Percentiles rank a stretch among this genome's conserved stretches.
These are phyloP conservation scores for Tuber calosporum DNA, from an alignment of 495 filamentous ascomycete genomes.

Conservation along the genomic window DNA sequence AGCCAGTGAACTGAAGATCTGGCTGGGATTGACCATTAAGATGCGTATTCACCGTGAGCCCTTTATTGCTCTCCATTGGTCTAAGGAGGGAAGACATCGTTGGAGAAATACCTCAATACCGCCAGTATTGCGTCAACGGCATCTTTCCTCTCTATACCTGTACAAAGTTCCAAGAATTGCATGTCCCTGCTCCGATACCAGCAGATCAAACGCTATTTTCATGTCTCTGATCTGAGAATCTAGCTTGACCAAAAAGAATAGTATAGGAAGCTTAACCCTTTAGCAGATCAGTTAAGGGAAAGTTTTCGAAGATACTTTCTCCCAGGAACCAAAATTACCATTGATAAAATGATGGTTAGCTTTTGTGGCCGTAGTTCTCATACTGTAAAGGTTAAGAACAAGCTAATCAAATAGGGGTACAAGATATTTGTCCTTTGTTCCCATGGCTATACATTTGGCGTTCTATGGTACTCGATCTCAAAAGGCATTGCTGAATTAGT, in stretches of 20 bases:
- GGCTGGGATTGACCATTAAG: no score
- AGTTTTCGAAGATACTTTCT: not conserved
- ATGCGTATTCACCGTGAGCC: no score
- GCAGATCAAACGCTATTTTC: no score
- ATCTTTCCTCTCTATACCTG: no score
- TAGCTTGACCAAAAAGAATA: not conserved
- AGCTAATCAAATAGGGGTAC: slow-evolving; percentile 15
- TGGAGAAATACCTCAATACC: no score
- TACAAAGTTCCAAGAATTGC: no score
- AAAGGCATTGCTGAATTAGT: not conserved
- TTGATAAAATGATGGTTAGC: slow-evolving; percentile 19
- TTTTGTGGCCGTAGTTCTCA: slow-evolving; percentile 8
- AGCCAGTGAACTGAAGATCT: no score
- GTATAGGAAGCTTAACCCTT: not conserved
- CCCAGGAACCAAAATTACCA: slow-evolving; percentile 9
- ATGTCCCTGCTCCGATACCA: no score
- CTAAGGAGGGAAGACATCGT: no score
- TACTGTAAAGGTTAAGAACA: slow-evolving; percentile 16
- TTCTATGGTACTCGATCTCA: slow-evolving; percentile 1
- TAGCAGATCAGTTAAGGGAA: not conserved
- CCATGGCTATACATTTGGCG: not conserved
- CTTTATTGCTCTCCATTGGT: no score
- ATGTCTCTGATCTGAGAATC: no score
- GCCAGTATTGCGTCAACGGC: no score
- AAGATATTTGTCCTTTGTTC: slow-evolving; percentile 13